Evolutionary conservation across 2,329 filamentous ascomycete genomes (phyloP).

Genomic region (Colletotrichum falcatum): DNA sequence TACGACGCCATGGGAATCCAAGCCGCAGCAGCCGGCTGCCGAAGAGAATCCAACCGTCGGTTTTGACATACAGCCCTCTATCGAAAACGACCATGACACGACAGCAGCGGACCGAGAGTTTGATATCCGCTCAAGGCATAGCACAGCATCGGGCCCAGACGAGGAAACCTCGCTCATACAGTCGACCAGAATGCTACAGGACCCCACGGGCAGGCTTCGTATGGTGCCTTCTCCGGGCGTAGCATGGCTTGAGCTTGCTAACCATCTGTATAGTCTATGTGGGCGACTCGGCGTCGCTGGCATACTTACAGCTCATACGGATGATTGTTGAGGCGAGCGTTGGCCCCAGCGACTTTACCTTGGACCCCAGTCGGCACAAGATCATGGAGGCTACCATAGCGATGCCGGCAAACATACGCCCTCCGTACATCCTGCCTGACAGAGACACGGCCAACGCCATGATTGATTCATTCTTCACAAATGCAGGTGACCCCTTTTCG

Average conservation of each 20-base stretch:
- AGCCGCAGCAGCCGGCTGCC: slow-evolving; percentile 10
- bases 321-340: slow-evolving; percentile 68
- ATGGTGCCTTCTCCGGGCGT: slow-evolving; percentile 45
- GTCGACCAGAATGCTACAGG: slow-evolving; percentile 69
- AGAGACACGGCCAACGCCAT: slow-evolving; percentile 65
- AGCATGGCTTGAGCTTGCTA: slow-evolving; percentile 1
- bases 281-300: slow-evolving; percentile 72
- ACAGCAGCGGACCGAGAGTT: slow-evolving; percentile 31
- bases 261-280: slow-evolving; percentile 62
- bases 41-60: slow-evolving; percentile 29
- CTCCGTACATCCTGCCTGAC: slow-evolving; percentile 67
- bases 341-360: slow-evolving; percentile 68
- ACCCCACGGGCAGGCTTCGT: slow-evolving; percentile 68
- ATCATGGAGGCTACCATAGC: slow-evolving; percentile 66
- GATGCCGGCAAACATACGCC: slow-evolving; percentile 57
- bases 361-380: slow-evolving; percentile 67
- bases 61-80: slow-evolving; percentile 35
- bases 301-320: slow-evolving; percentile 70
- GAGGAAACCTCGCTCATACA: slow-evolving; percentile 68
- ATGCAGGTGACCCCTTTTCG: slow-evolving; percentile 55
- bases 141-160: slow-evolving; percentile 58
- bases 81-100: slow-evolving; percentile 26
- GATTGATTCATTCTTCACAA: slow-evolving; percentile 70
- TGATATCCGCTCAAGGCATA: slow-evolving; percentile 49
- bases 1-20: slow-evolving; percentile 34